Evolutionary conservation across 1,284 basidiomycete species (phyloP).

Genomic region (Sanghuangporus sanghuang): DNA sequence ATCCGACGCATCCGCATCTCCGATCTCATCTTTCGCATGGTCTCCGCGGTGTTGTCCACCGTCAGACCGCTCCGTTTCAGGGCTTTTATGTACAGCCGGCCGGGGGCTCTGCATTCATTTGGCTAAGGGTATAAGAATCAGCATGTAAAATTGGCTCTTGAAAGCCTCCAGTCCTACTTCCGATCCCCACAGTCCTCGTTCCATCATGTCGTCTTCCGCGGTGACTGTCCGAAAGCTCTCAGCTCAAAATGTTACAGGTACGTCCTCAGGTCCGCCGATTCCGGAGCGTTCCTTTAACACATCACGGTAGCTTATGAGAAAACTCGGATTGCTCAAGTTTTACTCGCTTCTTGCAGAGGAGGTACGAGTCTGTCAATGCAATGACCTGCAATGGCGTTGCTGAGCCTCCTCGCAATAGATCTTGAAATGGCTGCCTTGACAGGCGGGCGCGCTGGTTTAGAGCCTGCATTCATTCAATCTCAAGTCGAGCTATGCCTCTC

Average conservation of each 20-base stretch:
- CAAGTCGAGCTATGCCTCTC: constrained; percentile 13
- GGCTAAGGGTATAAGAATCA: constrained; percentile 4
- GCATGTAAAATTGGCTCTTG: not conserved
- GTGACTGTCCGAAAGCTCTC: constrained; percentile 10
- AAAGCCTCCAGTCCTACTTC: not conserved
- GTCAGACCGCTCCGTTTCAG: not conserved
- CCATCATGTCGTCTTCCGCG: constrained; percentile 7
- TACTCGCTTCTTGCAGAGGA: constrained; percentile 12
- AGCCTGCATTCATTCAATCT: constrained; percentile 14
- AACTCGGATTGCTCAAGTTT: constrained; percentile 6
- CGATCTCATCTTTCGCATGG: constrained; percentile 6
- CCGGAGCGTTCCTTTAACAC: not conserved
- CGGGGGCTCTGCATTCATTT: not conserved
- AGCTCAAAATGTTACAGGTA: constrained; percentile 1
- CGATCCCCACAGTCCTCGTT: not conserved
- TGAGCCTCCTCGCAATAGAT: not conserved
- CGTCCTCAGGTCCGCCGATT: not conserved
- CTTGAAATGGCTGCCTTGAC: constrained; percentile 15
- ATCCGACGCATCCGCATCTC: constrained; percentile 12
- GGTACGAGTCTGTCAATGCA: not conserved
- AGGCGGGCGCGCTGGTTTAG: constrained; percentile 8
- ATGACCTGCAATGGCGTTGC: not conserved
- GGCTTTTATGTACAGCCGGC: constrained; percentile 9
- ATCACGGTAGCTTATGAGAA: constrained; percentile 10
- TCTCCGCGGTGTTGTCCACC: constrained; percentile 9